A percentile compares a stretch with the other conserved stretches of the same genome.
Evolutionary conservation across 305 asterid genomes (phyloP).

Genomic region (Fraxinus dipetala): DNA sequence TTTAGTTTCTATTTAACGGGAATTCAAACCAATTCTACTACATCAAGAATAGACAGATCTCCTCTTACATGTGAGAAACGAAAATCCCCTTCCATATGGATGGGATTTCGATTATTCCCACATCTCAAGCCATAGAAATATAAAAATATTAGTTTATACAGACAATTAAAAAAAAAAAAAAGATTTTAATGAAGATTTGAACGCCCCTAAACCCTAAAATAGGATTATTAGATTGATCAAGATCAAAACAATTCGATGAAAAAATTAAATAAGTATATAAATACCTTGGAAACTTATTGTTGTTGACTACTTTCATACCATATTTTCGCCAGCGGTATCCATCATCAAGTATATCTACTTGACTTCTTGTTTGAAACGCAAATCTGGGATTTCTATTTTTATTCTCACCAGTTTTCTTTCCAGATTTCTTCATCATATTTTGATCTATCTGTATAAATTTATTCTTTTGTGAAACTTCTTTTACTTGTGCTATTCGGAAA

Average conservation of each 20-base stretch:
- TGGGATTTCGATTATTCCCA: background rate
- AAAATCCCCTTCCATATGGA: background rate
- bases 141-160: no score
- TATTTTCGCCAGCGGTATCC: conserved; percentile 53
- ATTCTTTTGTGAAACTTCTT: background rate
- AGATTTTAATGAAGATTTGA: background rate
- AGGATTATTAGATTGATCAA: background rate
- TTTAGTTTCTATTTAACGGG: background rate
- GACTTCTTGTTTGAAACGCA: conserved; percentile 49
- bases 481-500: no score
- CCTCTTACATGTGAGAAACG: background rate
- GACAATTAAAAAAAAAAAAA: no score
- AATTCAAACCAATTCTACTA: background rate
- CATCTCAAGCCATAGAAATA: background rate
- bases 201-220: no score
- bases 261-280: no score
- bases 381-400: conserved; percentile 31
- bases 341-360: conserved; percentile 48
- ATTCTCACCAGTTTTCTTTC: conserved; percentile 17
- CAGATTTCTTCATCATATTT: conserved; percentile 1
- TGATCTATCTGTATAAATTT: background rate
- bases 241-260: background rate
- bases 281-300: conserved; percentile 49
- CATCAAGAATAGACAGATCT: background rate
- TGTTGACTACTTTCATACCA: conserved; percentile 47